Evolutionary conservation across 805 yeast species (phyloP), one percentile per base, ranked within the genome.

Genomic region (Wickerhamiella sorbophila): DNA sequence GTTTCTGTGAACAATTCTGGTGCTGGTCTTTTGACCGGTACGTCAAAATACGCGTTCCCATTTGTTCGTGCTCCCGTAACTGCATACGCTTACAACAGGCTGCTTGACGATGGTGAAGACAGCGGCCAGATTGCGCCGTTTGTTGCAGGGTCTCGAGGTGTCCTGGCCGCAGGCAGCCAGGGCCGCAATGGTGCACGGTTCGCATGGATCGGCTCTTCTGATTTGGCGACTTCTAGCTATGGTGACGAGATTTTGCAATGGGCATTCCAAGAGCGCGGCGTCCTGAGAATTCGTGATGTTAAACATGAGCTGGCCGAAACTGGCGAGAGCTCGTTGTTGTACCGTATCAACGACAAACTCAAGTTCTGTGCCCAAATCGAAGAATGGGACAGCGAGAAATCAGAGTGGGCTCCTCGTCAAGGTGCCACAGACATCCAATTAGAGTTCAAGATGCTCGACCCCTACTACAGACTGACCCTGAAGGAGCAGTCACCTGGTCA

Each of bases 371-470:
- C 59, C 57, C 47, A 58, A 53, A 24, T 73, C 52, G 53, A 59
- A 57, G 43, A 65, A 60, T 53, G 70, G 77, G 49, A 58, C 57
- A 48, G 70, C 58, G 45, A 39, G 4, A 33, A 19, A 12, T 50
- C 59, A 37, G 75, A 72, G 31, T 91, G 95, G 95, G 66, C 57
- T 12, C 93, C 95, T 24, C 85, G 60, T 57, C 42, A 41, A 5
- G 57, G 72, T 6, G 67, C 66, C 32, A 69, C 72, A 40, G 81
- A 79, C 46, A 58, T 83, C 43, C 98, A 91, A 64, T 66, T 91
- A 43, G 87, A 85, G 54, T 75, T 86, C 60, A 75, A 72, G 54
- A 79, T 91, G 88, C 72, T 91, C 48, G 97, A 91, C 59, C 98
- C 99, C 34, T 91, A 88, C 66, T 86, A 86, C 57, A 76, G 98